Evolutionary conservation across 192 early-diverging fungal genomes (phyloP), one percentile per base, ranked within the genome.

Genomic region (Spizellomyces sp.): DNA sequence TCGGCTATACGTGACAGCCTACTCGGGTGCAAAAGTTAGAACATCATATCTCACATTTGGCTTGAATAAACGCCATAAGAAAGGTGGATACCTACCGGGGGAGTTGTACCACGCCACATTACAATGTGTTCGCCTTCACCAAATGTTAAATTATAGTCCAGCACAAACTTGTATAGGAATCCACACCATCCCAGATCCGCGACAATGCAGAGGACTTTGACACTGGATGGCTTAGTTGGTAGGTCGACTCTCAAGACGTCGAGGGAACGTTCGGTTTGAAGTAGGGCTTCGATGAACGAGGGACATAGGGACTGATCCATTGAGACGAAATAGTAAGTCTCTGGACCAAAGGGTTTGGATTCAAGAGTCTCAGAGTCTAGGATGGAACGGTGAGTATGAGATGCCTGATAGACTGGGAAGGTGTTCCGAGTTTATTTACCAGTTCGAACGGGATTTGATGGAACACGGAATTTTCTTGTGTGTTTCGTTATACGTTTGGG

Each of bases 131-230:
- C 21, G 9, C 68, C 68, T 19, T 48, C 44, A 10, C 68, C 68
- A 59, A 59, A 70, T 17, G 68, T 70, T 44, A 70, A n/a, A 6
- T 70, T 70, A 47, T 70, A 70, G 44, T 70, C 68, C n/a, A 70
- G 59, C 8, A 70, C 68, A 48, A 70, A 70, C 58, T 70, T 70
- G 68, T 48, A 70, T 6, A 59, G 47, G 58, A 70, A 70, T 43
- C 66, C 66, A 54, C 27, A 36, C 27, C 27, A 56, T 42, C 52
- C 21, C 6, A 58, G 22, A 9, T 22, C 47, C 54, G 52, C 66
- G 10, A 12, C 47, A 43, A 14, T 19, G 19, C 50, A 21, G 12
- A 42, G 21, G 48, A 41, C 21, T 54, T 54, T 12, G 12, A 15
- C 1, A 12, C 8, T 21, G 45, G 12, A 45, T 17, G 27, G 55